A percentile compares a stretch with the other conserved stretches of the same genome.
phyloP scores from a whole-genome alignment of 768 basidiomycete species.

The Coprinopsis cinerea region DNA sequence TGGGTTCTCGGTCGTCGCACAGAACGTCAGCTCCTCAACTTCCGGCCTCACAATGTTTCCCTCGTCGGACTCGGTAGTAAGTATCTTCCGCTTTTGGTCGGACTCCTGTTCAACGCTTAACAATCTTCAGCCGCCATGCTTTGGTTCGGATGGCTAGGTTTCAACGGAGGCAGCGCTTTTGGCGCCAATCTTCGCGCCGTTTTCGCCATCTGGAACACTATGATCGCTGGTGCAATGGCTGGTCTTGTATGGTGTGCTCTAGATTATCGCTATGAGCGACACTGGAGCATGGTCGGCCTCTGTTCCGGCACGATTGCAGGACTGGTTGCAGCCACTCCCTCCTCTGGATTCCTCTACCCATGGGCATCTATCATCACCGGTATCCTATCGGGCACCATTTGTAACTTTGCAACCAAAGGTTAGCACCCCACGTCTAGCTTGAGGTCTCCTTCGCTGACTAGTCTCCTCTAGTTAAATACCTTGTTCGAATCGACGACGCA shows the following conservation, averaged over 20 bases:
- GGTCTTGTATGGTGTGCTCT: constrained; percentile 80
- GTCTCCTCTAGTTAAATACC: constrained; percentile 50
- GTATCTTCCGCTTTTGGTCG: constrained; percentile 13
- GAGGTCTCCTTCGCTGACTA: constrained; percentile 1
- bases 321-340: constrained; percentile 84
- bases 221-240: constrained; percentile 77
- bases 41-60: constrained; percentile 85
- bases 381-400: constrained; percentile 59
- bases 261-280: constrained; percentile 74
- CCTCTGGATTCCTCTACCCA: constrained; percentile 73
- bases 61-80: constrained; percentile 72
- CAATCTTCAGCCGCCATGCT: constrained; percentile 53
- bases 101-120: constrained; percentile 2
- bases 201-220: constrained; percentile 84
- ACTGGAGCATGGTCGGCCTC: constrained; percentile 88
- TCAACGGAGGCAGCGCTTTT: constrained; percentile 87
- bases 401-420: constrained; percentile 85
- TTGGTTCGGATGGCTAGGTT: constrained; percentile 87
- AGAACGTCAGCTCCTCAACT: constrained; percentile 66
- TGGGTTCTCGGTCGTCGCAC: constrained; percentile 82
- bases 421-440: constrained; percentile 20
- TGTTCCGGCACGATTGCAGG: constrained; percentile 92
- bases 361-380: constrained; percentile 79
- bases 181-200: constrained; percentile 85
- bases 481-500: constrained; percentile 75